phyloP scores from a whole-genome alignment of 2,329 filamentous ascomycete species.

The Trichoderma arundinaceum region DNA sequence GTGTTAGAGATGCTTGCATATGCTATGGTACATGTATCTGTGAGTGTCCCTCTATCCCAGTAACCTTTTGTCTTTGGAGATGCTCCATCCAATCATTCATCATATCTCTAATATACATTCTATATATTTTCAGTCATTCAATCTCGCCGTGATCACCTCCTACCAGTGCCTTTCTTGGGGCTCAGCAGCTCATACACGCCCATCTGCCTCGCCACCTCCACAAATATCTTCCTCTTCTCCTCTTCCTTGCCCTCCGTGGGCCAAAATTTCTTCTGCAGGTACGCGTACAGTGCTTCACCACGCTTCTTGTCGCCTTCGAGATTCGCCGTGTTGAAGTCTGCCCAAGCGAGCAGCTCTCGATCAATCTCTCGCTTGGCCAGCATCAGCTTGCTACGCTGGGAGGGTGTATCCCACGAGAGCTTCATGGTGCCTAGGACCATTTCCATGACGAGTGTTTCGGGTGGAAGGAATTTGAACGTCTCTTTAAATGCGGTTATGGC shows the following conservation, averaged over 20 bases:
- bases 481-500: constrained; percentile 52
- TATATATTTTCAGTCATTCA: not conserved
- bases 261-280: constrained; percentile 50
- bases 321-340: constrained; percentile 42
- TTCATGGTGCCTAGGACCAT: constrained; percentile 53
- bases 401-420: constrained; percentile 50
- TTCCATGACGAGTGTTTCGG: constrained; percentile 55
- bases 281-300: constrained; percentile 50
- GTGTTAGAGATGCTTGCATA: not conserved
- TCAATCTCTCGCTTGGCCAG: constrained; percentile 52
- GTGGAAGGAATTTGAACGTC: constrained; percentile 51
- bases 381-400: constrained; percentile 50
- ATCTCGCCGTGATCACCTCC: not conserved
- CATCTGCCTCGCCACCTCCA: constrained; percentile 50
- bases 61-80: constrained; percentile 1
- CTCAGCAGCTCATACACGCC: constrained; percentile 48
- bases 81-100: constrained; percentile 16
- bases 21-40: constrained; percentile 20
- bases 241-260: constrained; percentile 38
- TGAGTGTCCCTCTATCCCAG: constrained; percentile 8
- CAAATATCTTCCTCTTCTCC: constrained; percentile 39
- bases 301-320: constrained; percentile 45
- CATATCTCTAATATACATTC: constrained; percentile 29
- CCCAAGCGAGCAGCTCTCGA: constrained; percentile 42
- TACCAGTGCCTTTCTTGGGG: constrained; percentile 25